phyloP scores from a whole-genome alignment of 2,329 filamentous ascomycete genomes.

The Xylaria polymorpha region DNA sequence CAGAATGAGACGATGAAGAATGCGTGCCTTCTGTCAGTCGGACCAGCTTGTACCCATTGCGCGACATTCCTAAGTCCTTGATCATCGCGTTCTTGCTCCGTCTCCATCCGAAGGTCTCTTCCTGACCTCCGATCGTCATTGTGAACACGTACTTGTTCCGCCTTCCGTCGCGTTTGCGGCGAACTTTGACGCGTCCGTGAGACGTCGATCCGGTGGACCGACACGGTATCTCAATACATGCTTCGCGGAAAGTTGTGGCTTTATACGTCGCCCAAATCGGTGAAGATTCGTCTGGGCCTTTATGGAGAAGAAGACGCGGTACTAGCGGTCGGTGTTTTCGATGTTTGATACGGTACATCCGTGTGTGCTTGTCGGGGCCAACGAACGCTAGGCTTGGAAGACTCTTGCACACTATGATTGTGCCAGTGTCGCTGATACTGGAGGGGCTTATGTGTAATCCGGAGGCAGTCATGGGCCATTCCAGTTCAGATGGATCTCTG shows the following conservation, averaged over 20 bases:
- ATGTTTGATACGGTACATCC: conserved; percentile 29
- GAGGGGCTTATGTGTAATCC: conserved; percentile 10
- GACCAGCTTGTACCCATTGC: conserved; percentile 30
- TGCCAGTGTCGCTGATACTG: conserved; percentile 3
- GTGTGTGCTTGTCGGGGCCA: conserved; percentile 29
- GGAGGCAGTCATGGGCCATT: conserved; percentile 16
- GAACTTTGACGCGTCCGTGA: conserved; percentile 27
- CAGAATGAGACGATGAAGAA: not conserved
- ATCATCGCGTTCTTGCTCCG: conserved; percentile 27
- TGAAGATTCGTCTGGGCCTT: conserved; percentile 13
- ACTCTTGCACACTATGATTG: conserved; percentile 25
- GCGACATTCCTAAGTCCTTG: conserved; percentile 28
- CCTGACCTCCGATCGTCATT: conserved; percentile 18
- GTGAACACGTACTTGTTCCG: conserved; percentile 33
- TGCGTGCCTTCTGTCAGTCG: conserved; percentile 18
- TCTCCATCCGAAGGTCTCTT: conserved; percentile 35
- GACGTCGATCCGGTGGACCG: conserved; percentile 20
- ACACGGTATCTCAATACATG: conserved; percentile 27
- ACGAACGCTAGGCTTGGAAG: conserved; percentile 16
- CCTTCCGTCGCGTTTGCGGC: conserved; percentile 19
- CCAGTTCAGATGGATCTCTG: conserved; percentile 5
- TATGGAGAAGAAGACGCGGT: conserved; percentile 20
- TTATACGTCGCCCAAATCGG: conserved; percentile 33
- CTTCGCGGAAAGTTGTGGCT: conserved; percentile 17
- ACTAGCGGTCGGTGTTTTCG: conserved; percentile 22